Percentiles rank a stretch among this genome's conserved stretches.
These are phyloP conservation scores for Citrus trifoliata DNA, from an alignment of 345 rosid species.

Conservation along the genomic window DNA sequence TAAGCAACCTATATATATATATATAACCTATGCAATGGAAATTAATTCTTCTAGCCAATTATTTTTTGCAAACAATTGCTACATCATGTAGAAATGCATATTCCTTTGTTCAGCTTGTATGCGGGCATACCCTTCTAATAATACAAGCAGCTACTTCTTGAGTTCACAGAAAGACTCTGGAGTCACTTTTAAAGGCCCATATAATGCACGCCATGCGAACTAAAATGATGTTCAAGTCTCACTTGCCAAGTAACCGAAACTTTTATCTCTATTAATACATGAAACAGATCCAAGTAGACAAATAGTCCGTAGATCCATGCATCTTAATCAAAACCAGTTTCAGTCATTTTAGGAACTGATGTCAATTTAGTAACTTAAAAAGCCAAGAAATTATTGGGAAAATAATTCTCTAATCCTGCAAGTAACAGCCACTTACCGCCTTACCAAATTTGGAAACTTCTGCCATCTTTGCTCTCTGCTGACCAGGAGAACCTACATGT, in stretches of 20 bases:
- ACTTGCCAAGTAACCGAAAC: background rate
- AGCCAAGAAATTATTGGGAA: background rate
- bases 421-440: conserved; percentile 31
- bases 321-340: background rate
- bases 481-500: conserved; percentile 38
- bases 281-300: background rate
- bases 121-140: background rate
- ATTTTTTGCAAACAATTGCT: background rate
- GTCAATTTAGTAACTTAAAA: background rate
- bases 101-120: background rate
- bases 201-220: background rate
- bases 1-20: background rate
- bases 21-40: background rate
- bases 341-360: background rate
- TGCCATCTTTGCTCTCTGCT: conserved; percentile 32
- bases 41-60: background rate
- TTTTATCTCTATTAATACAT: background rate
- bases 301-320: background rate
- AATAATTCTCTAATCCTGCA: background rate
- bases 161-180: background rate
- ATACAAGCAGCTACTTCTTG: background rate
- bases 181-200: background rate
- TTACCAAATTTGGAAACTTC: conserved; percentile 48
- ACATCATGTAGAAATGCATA: background rate
- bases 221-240: background rate